phyloP scores from a whole-genome alignment of 2,329 filamentous ascomycete genomes.

The Alternaria alternata region DNA sequence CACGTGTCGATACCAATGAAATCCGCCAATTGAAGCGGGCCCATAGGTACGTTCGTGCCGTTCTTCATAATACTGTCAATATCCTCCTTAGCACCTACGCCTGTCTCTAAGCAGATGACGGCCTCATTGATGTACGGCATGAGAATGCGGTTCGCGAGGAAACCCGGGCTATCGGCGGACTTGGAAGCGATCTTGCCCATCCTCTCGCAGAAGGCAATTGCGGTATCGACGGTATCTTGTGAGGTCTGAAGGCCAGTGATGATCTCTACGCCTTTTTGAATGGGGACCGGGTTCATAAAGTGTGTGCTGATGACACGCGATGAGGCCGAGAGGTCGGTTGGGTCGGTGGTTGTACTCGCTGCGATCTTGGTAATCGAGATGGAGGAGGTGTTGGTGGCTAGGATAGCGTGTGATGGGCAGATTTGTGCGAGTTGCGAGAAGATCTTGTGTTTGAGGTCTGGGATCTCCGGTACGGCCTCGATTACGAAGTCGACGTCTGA shows the following conservation, averaged over 20 bases:
- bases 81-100: slow-evolving; percentile 85
- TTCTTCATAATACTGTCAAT: slow-evolving; percentile 99
- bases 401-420: slow-evolving; percentile 82
- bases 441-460: slow-evolving; percentile 84
- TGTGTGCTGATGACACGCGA: slow-evolving; percentile 94
- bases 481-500: slow-evolving; percentile 94
- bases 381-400: slow-evolving; percentile 98
- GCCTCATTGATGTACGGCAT: slow-evolving; percentile 99
- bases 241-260: slow-evolving; percentile 95
- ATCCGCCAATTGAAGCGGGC: slow-evolving; percentile 89
- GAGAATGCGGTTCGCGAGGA: slow-evolving; percentile 93
- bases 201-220: slow-evolving; percentile 82
- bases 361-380: slow-evolving; percentile 98
- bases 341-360: slow-evolving; percentile 79
- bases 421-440: slow-evolving; percentile 84
- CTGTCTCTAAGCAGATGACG: slow-evolving; percentile 93
- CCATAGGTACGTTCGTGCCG: slow-evolving; percentile 98
- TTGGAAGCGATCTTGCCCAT: slow-evolving; percentile 94
- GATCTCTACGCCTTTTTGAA: slow-evolving; percentile 98
- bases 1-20: slow-evolving; percentile 98
- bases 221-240: slow-evolving; percentile 78
- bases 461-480: slow-evolving; percentile 94
- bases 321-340: slow-evolving; percentile 79
- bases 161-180: slow-evolving; percentile 89
- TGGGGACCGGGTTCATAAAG: slow-evolving; percentile 98